Base-by-base conservation (phyloP, 75 land plant genomes). In the Sequoiadendron giganteum region DNA sequence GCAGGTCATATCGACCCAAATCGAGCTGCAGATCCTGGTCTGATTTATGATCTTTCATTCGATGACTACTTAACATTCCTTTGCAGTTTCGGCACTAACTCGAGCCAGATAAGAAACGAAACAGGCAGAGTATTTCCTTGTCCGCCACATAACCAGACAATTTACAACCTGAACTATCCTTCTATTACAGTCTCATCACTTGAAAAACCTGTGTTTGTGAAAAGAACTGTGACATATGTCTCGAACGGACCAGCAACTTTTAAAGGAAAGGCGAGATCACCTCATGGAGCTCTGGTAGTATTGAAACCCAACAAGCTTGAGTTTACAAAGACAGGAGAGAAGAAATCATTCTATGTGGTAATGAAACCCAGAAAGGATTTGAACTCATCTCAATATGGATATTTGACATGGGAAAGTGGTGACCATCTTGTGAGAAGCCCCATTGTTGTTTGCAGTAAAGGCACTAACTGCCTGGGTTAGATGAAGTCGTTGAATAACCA, bases 121-220 rank as follows among this genome's bases (percentile, higher is more conserved):
- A 58, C 88, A 89, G 40, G 6, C 16, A 25, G 79, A 43, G 8
- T 15, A 58, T 55, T 77, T 40, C 5, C 38, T 19, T 87, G 91
- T 81, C 86, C 91, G 0, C 2, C 25, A 75, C 34, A 32, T 8
- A 30, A 81, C 47, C 42, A 72, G 49, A 25, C 28, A 75, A 18
- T 70, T 43, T 78, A 38, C 79, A 88, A 93, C 52, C 86, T 93
- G 21, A 93, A 93, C 86, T 86, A 86, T 42, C 93, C 94, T 15
- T 93, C 93, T 28, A 92, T 93, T 47, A 88, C 91, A 14, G 58
- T 93, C 32, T 87, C 94, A 0, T 43, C 42, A n/a, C 84, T 93
- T 38, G 18, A 84, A 7, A 85, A 88, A 10, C 10, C 86, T 1
- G 77, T 84, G 42, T 72, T 56, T 19, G 90, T 93, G 47, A 84